Evolutionary conservation across 257 asterid species (phyloP).

Genomic region (Fraxinus anomala): DNA sequence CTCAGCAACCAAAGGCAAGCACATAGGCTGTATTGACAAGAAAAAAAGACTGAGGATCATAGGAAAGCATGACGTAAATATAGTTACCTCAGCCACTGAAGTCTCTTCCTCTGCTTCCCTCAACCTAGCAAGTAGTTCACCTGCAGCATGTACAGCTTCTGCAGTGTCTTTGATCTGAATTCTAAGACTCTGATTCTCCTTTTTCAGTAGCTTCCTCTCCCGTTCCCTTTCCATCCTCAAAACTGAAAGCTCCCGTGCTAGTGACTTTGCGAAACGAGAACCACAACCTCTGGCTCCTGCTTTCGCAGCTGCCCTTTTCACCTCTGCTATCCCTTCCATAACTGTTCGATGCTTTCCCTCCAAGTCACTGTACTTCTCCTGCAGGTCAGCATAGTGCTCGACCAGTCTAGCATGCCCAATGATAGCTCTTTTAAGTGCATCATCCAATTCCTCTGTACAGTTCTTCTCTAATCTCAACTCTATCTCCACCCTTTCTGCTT

Average conservation of each 20-base stretch:
- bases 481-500: slow-evolving; percentile 71
- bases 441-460: slow-evolving; percentile 82
- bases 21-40: not conserved
- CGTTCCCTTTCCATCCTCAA: slow-evolving; percentile 79
- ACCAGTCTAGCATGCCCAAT: slow-evolving; percentile 86
- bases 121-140: slow-evolving; percentile 85
- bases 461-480: slow-evolving; percentile 77
- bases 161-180: slow-evolving; percentile 91
- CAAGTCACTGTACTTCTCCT: slow-evolving; percentile 80
- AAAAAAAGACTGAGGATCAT: not conserved
- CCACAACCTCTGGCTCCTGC: slow-evolving; percentile 90
- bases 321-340: slow-evolving; percentile 78
- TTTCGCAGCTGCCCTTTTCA: slow-evolving; percentile 82
- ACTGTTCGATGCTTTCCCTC: slow-evolving; percentile 62
- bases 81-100: slow-evolving; percentile 70
- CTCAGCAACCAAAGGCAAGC: too few species aligned
- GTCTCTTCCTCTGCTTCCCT: slow-evolving; percentile 92
- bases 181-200: slow-evolving; percentile 70
- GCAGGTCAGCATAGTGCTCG: slow-evolving; percentile 87
- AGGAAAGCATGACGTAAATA: not conserved
- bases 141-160: slow-evolving; percentile 98
- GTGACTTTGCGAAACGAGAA: slow-evolving; percentile 73
- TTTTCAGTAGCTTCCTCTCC: slow-evolving; percentile 71
- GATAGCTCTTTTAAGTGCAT: slow-evolving; percentile 73
- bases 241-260: slow-evolving; percentile 85